A percentile compares a stretch with the other conserved stretches of the same genome.
Conservation (phyloP, 2,329 filamentous ascomycete species). For the Colletotrichum sp. region DNA sequence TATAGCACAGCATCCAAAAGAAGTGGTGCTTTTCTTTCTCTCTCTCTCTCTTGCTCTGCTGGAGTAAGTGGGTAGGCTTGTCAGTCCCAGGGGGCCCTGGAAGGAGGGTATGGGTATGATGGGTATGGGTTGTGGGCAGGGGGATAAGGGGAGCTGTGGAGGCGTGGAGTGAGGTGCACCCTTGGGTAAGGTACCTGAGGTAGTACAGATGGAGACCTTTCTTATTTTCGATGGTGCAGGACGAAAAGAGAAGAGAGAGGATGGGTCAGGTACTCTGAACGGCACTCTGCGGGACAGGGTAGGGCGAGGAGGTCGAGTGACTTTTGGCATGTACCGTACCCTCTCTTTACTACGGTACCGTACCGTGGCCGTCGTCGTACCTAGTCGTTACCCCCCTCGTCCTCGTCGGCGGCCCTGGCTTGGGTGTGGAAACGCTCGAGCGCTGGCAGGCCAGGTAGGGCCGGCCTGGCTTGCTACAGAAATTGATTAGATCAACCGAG, state of each 20-base stretch:
- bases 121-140: slow-evolving; percentile 23
- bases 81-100: slow-evolving; percentile 7
- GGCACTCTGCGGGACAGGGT: not conserved
- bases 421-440: slow-evolving; percentile 22
- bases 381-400: not conserved
- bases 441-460: slow-evolving; percentile 22
- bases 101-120: slow-evolving; percentile 12
- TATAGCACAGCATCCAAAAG: slow-evolving; percentile 24
- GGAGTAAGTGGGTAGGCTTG: not conserved
- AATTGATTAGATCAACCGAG: slow-evolving; percentile 29
- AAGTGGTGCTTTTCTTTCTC: slow-evolving; percentile 18
- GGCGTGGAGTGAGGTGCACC: slow-evolving; percentile 22
- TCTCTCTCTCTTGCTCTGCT: not conserved
- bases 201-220: slow-evolving; percentile 19
- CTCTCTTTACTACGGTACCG: not conserved
- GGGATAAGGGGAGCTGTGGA: slow-evolving; percentile 22
- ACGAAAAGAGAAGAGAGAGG: slow-evolving; percentile 21
- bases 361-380: not conserved
- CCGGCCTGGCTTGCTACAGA: slow-evolving; percentile 24
- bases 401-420: slow-evolving; percentile 1
- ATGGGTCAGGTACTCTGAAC: slow-evolving; percentile 19
- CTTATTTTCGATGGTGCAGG: slow-evolving; percentile 19
- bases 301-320: slow-evolving; percentile 14
- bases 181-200: slow-evolving; percentile 19
- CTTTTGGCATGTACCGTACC: slow-evolving; percentile 23